These are phyloP conservation scores for Pestalotiopsis fici DNA, from an alignment of 2,329 filamentous ascomycete genomes.

Conservation along the genomic window DNA sequence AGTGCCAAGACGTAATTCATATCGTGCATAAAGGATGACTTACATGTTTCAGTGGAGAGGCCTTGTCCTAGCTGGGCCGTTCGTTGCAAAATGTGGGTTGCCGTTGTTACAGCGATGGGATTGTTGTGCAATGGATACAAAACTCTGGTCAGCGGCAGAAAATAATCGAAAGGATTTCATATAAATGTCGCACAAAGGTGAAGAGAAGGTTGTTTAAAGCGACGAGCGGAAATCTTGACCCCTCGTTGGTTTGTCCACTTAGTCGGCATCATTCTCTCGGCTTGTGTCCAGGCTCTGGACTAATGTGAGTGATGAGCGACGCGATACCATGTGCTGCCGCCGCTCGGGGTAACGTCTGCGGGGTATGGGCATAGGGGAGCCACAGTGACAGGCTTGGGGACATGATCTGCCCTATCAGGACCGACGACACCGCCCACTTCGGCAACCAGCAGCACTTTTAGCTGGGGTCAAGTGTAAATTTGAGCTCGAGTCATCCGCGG, in stretches of 20 bases:
- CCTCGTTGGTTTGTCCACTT: neutral
- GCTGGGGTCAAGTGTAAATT: neutral
- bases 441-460: constrained; percentile 1
- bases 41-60: constrained; percentile 8
- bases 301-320: neutral
- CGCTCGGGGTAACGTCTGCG: constrained; percentile 3
- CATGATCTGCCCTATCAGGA: neutral
- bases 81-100: neutral
- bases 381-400: neutral
- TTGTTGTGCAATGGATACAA: neutral
- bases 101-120: neutral
- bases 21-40: neutral
- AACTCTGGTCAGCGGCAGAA: neutral
- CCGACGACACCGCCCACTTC: constrained; percentile 2
- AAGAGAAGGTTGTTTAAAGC: neutral
- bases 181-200: neutral
- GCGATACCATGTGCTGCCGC: neutral
- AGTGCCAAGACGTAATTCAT: neutral
- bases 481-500: neutral
- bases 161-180: neutral
- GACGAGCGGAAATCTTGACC: neutral
- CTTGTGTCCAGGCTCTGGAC: neutral
- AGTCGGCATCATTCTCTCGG: constrained; percentile 3
- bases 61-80: neutral
- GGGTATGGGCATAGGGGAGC: neutral